Evolutionary conservation across 1,139 yeast genomes (phyloP).

Genomic region (Pichia sp.): DNA sequence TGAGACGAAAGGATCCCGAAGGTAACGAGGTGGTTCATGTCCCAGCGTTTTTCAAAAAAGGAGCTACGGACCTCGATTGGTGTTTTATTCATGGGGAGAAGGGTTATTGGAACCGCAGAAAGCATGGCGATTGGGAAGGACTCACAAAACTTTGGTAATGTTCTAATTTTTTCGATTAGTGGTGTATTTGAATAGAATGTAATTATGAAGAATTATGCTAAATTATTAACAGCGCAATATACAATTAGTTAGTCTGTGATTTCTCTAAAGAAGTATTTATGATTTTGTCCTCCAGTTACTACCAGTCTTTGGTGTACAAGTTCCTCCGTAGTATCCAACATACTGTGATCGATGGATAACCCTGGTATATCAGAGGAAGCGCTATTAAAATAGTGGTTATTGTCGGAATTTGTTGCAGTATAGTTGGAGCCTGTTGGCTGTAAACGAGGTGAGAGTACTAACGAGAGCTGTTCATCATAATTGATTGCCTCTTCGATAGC

Average conservation of each 20-base stretch:
- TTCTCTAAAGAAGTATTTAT: conserved; percentile 39
- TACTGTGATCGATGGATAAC: conserved; percentile 20
- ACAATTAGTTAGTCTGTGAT: conserved; percentile 5
- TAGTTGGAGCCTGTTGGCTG: not conserved
- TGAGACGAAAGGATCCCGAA: conserved; percentile 59
- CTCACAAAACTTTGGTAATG: conserved; percentile 49
- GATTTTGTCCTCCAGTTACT: conserved; percentile 42
- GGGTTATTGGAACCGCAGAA: conserved; percentile 80
- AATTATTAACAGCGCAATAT: no score
- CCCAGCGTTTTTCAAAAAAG: conserved; percentile 62
- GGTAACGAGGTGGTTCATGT: conserved; percentile 41
- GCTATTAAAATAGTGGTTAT: not conserved
- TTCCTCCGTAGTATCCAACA: not conserved
- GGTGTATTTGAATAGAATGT: not conserved
- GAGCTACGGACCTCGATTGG: conserved; percentile 50
- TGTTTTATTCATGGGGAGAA: conserved; percentile 53
- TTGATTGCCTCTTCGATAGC: conserved; percentile 47
- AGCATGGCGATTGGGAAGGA: conserved; percentile 54
- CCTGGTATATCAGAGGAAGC: conserved; percentile 22
- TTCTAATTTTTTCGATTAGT: not conserved
- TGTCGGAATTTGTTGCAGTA: not conserved
- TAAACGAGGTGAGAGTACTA: conserved; percentile 42
- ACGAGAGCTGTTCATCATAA: conserved; percentile 44
- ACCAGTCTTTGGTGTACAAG: conserved; percentile 19
- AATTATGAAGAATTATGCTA: not conserved